Conservation (phyloP, 106 monocot genomes). For the Agapanthus africanus region DNA sequence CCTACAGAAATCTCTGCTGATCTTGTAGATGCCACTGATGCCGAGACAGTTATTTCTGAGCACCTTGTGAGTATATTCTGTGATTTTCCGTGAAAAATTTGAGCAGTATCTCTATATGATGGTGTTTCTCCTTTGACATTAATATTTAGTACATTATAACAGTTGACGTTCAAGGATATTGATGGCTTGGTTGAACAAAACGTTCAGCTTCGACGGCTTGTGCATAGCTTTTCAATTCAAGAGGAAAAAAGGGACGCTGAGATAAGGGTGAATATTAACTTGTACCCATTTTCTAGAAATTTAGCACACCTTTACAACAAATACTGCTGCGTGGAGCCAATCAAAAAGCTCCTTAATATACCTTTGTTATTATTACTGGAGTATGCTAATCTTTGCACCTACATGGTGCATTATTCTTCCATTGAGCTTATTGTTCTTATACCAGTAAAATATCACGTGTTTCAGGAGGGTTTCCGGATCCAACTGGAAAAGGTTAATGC, state of each 20-base stretch:
- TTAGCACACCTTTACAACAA: neutral
- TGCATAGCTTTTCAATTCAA: slow-evolving; percentile 47
- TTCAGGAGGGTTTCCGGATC: slow-evolving; percentile 66
- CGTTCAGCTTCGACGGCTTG: slow-evolving; percentile 59
- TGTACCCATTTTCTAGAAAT: neutral
- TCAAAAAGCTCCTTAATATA: neutral
- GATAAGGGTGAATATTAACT: slow-evolving; percentile 40
- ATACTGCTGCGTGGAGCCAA: neutral
- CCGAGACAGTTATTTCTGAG: slow-evolving; percentile 21
- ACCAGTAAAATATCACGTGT: neutral
- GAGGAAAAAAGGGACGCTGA: slow-evolving; percentile 52
- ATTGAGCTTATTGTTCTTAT: neutral
- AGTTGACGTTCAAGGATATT: slow-evolving; percentile 85
- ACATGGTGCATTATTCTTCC: neutral
- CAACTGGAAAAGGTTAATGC: slow-evolving; percentile 54
- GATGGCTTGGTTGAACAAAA: slow-evolving; percentile 83
- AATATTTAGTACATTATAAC: slow-evolving; percentile 11
- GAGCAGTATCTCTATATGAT: neutral
- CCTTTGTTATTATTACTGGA: neutral
- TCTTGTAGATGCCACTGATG: slow-evolving; percentile 16
- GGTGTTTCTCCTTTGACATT: neutral
- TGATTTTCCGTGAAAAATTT: neutral
- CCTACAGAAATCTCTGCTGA: slow-evolving; percentile 12
- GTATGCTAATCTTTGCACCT: neutral
- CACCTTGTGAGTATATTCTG: slow-evolving; percentile 36